A percentile compares a stretch with the other conserved stretches of the same genome.
These are phyloP conservation scores for Monosporascus cannonballus DNA, from an alignment of 2,329 filamentous ascomycete species.

Conservation along the genomic window DNA sequence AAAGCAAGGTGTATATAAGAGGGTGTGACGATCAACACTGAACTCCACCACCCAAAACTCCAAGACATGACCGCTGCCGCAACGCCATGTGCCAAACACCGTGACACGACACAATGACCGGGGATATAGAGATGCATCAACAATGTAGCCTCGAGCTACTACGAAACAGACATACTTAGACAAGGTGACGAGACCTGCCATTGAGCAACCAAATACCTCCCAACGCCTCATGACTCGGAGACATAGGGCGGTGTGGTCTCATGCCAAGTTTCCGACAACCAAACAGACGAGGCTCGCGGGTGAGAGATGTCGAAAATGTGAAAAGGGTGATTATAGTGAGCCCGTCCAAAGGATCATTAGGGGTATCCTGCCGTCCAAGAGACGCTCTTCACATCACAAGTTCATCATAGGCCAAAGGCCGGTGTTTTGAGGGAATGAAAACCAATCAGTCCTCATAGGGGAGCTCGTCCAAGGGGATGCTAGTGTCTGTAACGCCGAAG, in stretches of 20 bases:
- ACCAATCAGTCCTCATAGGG: conserved; percentile 13
- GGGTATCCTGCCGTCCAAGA: conserved; percentile 2
- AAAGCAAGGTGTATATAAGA: conserved; percentile 2
- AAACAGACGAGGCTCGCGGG: neutral
- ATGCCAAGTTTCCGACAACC: neutral
- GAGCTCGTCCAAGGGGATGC: conserved; percentile 45
- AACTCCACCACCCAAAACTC: conserved; percentile 15
- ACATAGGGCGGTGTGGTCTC: conserved; percentile 8
- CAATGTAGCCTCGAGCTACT: conserved; percentile 14
- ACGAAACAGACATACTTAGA: conserved; percentile 2
- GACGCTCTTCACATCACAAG: conserved; percentile 5
- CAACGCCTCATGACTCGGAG: conserved; percentile 6
- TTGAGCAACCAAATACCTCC: conserved; percentile 3
- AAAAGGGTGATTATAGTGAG: neutral
- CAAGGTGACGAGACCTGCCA: conserved; percentile 3
- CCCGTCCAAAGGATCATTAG: neutral
- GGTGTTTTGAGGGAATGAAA: conserved; percentile 2
- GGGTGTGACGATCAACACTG: conserved; percentile 8
- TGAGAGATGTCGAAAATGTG: neutral
- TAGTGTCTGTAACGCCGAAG: conserved; percentile 48
- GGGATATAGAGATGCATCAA: conserved; percentile 15
- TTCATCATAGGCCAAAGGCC: conserved; percentile 3
- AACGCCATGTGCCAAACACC: conserved; percentile 12
- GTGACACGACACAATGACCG: neutral
- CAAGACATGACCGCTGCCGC: conserved; percentile 9